Base-by-base conservation (phyloP, 805 yeast species). In the Pichia nanzhaoensis region DNA sequence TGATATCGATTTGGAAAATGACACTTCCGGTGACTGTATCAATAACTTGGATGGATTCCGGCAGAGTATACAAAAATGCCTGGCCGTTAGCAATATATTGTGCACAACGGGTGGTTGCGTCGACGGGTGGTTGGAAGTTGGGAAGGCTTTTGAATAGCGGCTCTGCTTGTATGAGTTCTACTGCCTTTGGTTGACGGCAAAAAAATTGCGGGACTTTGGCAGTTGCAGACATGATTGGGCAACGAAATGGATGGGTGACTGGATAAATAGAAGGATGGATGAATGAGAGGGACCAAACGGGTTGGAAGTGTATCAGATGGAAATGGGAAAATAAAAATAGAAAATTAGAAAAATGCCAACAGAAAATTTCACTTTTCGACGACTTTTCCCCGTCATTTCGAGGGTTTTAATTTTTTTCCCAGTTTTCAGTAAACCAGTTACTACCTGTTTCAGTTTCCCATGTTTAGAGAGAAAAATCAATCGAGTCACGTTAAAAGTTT, bases 11-110 rank as follows among this genome's bases (percentile, higher is more conserved):
- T 37, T 64, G 68, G 44, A 71, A 67, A 37, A 75, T 59, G 16
- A 66, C 55, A 6, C 68, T 65, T 18, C 84, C 80, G 30, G 71
- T 58, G 8, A 65, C 65, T n/a, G 91, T 74, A 55, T 77, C 73
- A 37, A 78, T 67, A 22, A 87, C 69, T 16, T 70, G 66, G 41
- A 85, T 85, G 42, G 68, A 67, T 21, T 68, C 64, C 21, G 84
- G 85, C 58, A 81, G 84, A 16, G 91, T 75, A 64, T 76, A 86
- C 20, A 89, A 90, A 60, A 86, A 82, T 45, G 68, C 71, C 38
- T 69, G 57, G 24, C 95, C 95, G 55, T 79, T 71, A 39, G 84
- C 71, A 19, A 90, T 78, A 61, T 86, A 85, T 38, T 68, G 65
- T 33, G 90, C 76, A 38, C 74, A 70, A 52, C 88, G 77, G 47